Evolutionary conservation across 441 rosid species (phyloP).

Genomic region (Kokia cookei): DNA sequence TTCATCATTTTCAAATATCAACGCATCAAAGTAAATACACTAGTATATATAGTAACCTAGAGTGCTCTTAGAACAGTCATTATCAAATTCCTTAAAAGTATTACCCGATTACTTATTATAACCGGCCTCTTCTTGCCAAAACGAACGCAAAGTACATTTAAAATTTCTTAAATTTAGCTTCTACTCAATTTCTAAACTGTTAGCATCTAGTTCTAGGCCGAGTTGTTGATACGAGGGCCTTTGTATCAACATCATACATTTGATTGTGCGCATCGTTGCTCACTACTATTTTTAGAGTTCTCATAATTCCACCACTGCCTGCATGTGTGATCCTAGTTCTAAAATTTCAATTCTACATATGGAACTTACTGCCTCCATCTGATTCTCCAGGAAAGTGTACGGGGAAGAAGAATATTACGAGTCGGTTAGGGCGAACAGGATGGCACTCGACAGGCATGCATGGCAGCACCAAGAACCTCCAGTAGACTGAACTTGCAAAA

Average conservation of each 20-base stretch:
- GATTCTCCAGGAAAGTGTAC: conserved; percentile 50
- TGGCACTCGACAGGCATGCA: conserved; percentile 4
- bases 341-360: neutral
- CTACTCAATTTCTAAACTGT: neutral
- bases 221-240: neutral
- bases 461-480: neutral
- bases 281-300: neutral
- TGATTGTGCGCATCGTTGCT: neutral
- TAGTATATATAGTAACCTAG: neutral
- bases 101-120: neutral
- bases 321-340: neutral
- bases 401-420: conserved; percentile 51
- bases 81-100: neutral
- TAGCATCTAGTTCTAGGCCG: neutral
- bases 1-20: neutral
- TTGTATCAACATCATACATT: neutral
- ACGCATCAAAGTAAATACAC: neutral
- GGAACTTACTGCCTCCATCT: neutral
- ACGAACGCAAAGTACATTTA: neutral
- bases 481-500: neutral
- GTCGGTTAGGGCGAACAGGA: conserved; percentile 27
- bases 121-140: neutral
- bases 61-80: neutral
- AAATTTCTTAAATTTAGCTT: neutral
- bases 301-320: neutral